Base-by-base conservation (phyloP, 148 eudicot genomes). In the Fagopyrum esculentum region DNA sequence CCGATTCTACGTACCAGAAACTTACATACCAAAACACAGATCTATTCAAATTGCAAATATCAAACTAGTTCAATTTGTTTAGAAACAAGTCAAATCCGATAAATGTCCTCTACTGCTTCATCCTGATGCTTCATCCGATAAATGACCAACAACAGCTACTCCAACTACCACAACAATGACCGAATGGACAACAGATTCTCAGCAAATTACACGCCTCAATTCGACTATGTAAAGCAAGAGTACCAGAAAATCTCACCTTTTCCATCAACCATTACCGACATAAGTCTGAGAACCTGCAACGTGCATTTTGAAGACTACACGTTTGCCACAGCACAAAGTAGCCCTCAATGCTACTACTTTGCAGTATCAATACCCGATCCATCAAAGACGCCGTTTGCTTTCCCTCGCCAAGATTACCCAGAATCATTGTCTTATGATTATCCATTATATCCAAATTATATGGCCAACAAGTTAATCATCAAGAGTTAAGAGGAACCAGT, bases 401-500 rank as follows among this genome's bases (percentile, higher is more conserved):
- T 78, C 77, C 82, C 93, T 1, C 30, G 74, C 45, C 83, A 86
- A 6, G 92, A 89, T 6, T 87, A 75, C 49, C 80, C 86, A 16
- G 98, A 93, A 6, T 80, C 93, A 9, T 69, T 86, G 49, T 86
- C 84, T 1, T 79, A 78, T 45, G 97, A 90, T 19, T 80, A 84
- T 52, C 85, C 87, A 1, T 79, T 86, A 22, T 90, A 77, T 70
- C 98, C 98, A 0, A 90, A 78, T 51, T 95, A 95, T 82, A 95
- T 95, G 98, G 93, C 98, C 1, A 95, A 95, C 69, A 95, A 97
- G 0, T 64, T 64, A 95, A 59, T 95, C 98, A 0, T 95, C 98
- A 0, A 79, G 82, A 69, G 98, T 97, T 1, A 95, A 95, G 78
- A 22, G 26, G 26, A 22, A 22, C 26, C 26, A 22, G 26, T 22